phyloP scores from a whole-genome alignment of 192 early-diverging fungal genomes.

The Thamnidium elegans region DNA sequence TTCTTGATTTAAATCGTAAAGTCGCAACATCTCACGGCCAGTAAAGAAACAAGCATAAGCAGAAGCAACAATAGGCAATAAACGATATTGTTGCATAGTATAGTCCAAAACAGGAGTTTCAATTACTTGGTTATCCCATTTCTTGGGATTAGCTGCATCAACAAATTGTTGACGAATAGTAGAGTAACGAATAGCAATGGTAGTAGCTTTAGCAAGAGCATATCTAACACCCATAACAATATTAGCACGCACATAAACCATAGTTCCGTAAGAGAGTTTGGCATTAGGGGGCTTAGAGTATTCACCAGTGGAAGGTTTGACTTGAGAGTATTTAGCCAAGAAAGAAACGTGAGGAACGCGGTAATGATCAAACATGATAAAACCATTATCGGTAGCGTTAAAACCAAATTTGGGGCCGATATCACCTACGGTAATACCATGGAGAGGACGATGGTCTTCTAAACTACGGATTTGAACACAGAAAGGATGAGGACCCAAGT shows the following conservation, averaged over 20 bases:
- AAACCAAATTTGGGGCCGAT: slow-evolving; percentile 88
- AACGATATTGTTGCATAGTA: slow-evolving; percentile 73
- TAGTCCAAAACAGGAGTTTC: slow-evolving; percentile 77
- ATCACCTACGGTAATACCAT: slow-evolving; percentile 79
- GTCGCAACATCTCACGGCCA: slow-evolving; percentile 58
- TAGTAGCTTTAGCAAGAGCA: slow-evolving; percentile 64
- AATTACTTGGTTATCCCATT: slow-evolving; percentile 37
- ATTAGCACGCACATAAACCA: slow-evolving; percentile 78
- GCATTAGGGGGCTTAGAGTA: slow-evolving; percentile 72
- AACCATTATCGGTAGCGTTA: slow-evolving; percentile 84
- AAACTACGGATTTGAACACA: slow-evolving; percentile 77
- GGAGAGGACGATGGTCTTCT: slow-evolving; percentile 67
- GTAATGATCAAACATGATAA: slow-evolving; percentile 76
- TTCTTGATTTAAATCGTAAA: slow-evolving; percentile 59
- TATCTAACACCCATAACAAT: slow-evolving; percentile 63
- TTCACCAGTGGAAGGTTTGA: slow-evolving; percentile 62
- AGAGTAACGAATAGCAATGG: slow-evolving; percentile 69
- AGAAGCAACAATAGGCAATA: slow-evolving; percentile 67
- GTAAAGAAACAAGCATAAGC: slow-evolving; percentile 74
- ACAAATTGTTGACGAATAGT: slow-evolving; percentile 71
- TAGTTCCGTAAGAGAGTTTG: slow-evolving; percentile 85
- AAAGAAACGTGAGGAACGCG: slow-evolving; percentile 77
- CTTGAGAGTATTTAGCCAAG: slow-evolving; percentile 69
- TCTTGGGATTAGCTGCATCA: slow-evolving; percentile 50
- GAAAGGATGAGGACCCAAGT: slow-evolving; percentile 78